phyloP scores from a whole-genome alignment of 345 rosid genomes.

The Acer negundo region DNA sequence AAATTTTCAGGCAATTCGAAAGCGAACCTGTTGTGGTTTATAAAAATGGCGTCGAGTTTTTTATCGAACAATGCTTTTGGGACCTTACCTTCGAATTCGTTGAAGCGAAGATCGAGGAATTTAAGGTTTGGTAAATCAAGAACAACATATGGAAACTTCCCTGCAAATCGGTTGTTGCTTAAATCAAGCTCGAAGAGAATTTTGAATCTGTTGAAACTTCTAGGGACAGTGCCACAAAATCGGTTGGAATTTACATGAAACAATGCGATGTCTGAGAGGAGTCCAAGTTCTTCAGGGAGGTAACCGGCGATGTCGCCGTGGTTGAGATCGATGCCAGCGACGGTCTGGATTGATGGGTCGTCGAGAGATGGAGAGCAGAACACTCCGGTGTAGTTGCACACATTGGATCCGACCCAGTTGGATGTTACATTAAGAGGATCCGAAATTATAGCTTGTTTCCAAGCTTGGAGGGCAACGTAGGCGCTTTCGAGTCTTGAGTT shows the following conservation, averaged over 20 bases:
- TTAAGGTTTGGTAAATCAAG: constrained; percentile 59
- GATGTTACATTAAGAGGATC: constrained; percentile 57
- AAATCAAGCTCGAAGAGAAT: constrained; percentile 70
- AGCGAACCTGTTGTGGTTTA: constrained; percentile 69
- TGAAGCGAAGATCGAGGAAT: constrained; percentile 81
- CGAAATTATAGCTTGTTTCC: constrained; percentile 74
- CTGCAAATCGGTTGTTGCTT: constrained; percentile 79
- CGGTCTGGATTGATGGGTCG: constrained; percentile 49
- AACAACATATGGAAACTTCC: constrained; percentile 63
- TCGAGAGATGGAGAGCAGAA: constrained; percentile 60
- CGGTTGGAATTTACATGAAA: constrained; percentile 82
- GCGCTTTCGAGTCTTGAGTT: constrained; percentile 59
- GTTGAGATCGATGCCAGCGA: constrained; percentile 80
- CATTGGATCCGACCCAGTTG: constrained; percentile 71
- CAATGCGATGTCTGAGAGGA: constrained; percentile 56
- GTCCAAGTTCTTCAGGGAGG: constrained; percentile 72
- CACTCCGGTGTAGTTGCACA: constrained; percentile 81
- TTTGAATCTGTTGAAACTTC: constrained; percentile 44
- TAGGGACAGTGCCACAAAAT: constrained; percentile 68
- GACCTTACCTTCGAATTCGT: constrained; percentile 78
- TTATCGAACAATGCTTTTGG: constrained; percentile 68
- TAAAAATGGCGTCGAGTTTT: constrained; percentile 70
- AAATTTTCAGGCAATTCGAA: constrained; percentile 66
- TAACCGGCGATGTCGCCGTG: constrained; percentile 75
- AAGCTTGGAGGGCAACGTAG: constrained; percentile 79